Base-by-base conservation (phyloP, 2,329 filamentous ascomycete genomes). In the Remersonia thermophila region DNA sequence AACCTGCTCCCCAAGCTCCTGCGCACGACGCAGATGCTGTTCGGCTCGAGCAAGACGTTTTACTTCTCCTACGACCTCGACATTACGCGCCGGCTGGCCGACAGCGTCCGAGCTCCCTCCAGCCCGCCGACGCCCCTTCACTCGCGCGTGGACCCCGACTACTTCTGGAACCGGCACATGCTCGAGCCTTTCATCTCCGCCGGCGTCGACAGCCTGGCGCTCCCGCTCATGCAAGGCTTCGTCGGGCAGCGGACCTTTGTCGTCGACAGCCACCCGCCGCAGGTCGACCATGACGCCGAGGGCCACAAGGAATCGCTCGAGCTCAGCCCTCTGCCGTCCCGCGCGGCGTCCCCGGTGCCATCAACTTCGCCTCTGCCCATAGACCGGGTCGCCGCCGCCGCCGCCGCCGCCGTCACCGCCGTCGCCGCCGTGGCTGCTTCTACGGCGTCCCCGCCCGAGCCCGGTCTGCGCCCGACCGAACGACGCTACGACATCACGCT, bases 21-120 rank as follows among this genome's bases (percentile, higher is more conserved):
- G 29, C 73, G 81, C 28, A 93, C 83, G 23, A 79, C 85, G 2
- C 83, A 83, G 51, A 73, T 96, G 37, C 73, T 94, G 41, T 89
- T 95, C 52, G 78, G 82, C 1, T 71, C 77, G 3, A 86, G 81
- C 0, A 71, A 72, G 44, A 95, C 84, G 55, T 96, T 95, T 57
- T 96, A 81, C 63, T 98, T 89, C 56, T 87, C 87, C 1, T 95
- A 98, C 55, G 91, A 98, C 46, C 72, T 89, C 54, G 87, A 98
- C 54, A 73, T 98, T 34, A 96, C 91, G 1, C 73, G 80, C 38
- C 77, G 71, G 43, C 51, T 76, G 37, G 58, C 60, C 3, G 64
- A 54, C 37, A 14, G 13, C 12, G 6, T 28, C 52, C 51, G 3
- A 45, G 46, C 30, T 36, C 46, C 37, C 55, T 71, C 42, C 55